Evolutionary conservation across 2,329 filamentous ascomycete species (phyloP).

Genomic region (Scedosporium aurantiacum): DNA sequence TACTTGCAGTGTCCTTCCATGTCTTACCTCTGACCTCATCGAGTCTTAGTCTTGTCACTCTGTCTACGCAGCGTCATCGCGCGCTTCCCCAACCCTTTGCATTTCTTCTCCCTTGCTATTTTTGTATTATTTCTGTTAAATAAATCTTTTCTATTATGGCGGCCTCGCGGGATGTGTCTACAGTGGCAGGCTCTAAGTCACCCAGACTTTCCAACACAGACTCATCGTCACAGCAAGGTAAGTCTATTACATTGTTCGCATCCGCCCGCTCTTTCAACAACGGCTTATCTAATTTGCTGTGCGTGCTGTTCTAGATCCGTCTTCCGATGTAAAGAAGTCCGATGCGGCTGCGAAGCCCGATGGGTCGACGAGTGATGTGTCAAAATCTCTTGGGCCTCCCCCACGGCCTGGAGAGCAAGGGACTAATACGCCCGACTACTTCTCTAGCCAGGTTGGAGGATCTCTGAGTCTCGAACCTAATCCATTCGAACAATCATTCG

Average conservation of each 20-base stretch:
- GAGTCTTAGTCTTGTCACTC: conserved; percentile 13
- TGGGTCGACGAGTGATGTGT: conserved; percentile 33
- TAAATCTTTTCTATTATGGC: conserved; percentile 40
- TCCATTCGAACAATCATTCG: conserved; percentile 94
- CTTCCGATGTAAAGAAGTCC: conserved; percentile 32
- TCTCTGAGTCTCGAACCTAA: conserved; percentile 75
- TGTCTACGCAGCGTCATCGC: conserved; percentile 1
- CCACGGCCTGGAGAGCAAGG: conserved; percentile 50
- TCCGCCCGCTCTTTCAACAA: not conserved
- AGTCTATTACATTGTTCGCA: conserved; percentile 15
- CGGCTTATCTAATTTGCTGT: conserved; percentile 7
- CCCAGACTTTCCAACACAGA: conserved; percentile 32
- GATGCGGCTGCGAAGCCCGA: conserved; percentile 38
- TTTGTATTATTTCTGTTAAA: conserved; percentile 16
- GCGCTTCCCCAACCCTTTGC: conserved; percentile 14
- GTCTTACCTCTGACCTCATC: conserved; percentile 29
- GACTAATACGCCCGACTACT: conserved; percentile 56
- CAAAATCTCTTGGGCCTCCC: conserved; percentile 59
- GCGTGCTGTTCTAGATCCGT: conserved; percentile 23
- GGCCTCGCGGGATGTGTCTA: conserved; percentile 29
- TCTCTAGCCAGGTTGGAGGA: conserved; percentile 43
- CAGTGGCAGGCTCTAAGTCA: conserved; percentile 34
- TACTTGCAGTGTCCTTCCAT: not conserved
- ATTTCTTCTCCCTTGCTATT: conserved; percentile 12
- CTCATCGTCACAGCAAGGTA: conserved; percentile 32